Base-by-base conservation (phyloP, 805 yeast genomes). In the Henningerozyma blattae region DNA sequence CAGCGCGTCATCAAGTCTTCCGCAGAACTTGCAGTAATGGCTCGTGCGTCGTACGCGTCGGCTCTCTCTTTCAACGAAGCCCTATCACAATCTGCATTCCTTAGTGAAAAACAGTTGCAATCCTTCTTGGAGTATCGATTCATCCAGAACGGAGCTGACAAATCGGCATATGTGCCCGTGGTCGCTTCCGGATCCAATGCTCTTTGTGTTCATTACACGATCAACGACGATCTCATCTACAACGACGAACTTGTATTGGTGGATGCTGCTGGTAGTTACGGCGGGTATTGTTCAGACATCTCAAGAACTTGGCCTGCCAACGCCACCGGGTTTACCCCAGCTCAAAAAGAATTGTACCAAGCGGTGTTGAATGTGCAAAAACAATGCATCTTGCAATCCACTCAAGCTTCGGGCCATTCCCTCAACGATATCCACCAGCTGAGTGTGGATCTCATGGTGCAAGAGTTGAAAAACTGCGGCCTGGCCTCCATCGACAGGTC, bases 291-390 rank as follows among this genome's bases (percentile, higher is more conserved):
- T 50, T 77, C 96, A 1, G 99, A 91, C 57, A 91, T 91, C 30
- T 87, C 97, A 2, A 69, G 99, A 42, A 80, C 96, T 0, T 91
- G 97, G 96, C 98, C 98, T 4, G 78, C 76, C 31, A 69, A 70
- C 26, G 84, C 93, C 2, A 62, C 24, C 12, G 12, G 59, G 32
- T 91, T 91, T 54, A 59, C 81, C 2, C 71, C 64, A 8, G 75
- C 94, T 3, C 98, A 91, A 56, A 68, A 68, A 33, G 97, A 89
- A 39, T 59, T 91, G 15, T 91, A 91, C 52, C 80, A 84, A 46
- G 94, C 89, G 2, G 95, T 91, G 4, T 61, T 91, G 31, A 75
- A 75, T 43, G 93, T 85, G 14, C 83, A 91, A 47, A 79, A 77
- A 51, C 61, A 69, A 34, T 82, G 94, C 50, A 85, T 91, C 38